Percentiles rank a stretch among this genome's conserved stretches.
Conservation (phyloP, 1,284 basidiomycete species). For the Sanghuangporus weigelae region DNA sequence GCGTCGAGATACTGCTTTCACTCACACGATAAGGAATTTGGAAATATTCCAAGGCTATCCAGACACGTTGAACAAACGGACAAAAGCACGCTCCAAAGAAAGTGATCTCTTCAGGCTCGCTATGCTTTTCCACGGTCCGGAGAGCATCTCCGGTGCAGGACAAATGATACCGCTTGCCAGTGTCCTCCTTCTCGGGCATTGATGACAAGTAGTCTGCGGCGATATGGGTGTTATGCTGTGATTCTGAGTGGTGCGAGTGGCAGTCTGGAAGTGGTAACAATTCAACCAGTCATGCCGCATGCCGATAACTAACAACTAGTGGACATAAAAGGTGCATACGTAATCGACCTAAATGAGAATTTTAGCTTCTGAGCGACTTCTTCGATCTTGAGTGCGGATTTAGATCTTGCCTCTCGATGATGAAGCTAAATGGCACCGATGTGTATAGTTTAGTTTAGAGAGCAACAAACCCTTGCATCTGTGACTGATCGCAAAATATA, state of each 20-base stretch:
- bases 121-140: slow-evolving; percentile 46
- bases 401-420: neutral
- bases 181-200: slow-evolving; percentile 27
- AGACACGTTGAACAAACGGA: slow-evolving; percentile 70
- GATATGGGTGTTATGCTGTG: neutral
- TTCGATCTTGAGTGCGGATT: neutral
- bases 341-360: slow-evolving; percentile 1
- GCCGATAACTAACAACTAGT: too few relatives aligned
- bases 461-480: neutral
- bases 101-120: slow-evolving; percentile 45
- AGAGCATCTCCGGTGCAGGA: slow-evolving; percentile 56
- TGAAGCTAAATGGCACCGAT: neutral
- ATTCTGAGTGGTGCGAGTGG: neutral
- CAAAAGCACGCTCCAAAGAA: slow-evolving; percentile 70
- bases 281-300: neutral
- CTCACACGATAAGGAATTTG: slow-evolving; percentile 54
- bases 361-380: neutral
- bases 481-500: slow-evolving; percentile 1
- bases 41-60: slow-evolving; percentile 63
- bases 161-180: slow-evolving; percentile 46
- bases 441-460: neutral
- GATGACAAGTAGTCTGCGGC: neutral
- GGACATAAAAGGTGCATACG: neutral
- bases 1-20: neutral
- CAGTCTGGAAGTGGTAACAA: neutral